A percentile compares a stretch with the other conserved stretches of the same genome.
These are phyloP conservation scores for Starmerella potacharoeniae DNA, from an alignment of 805 yeast genomes.

Conservation along the genomic window DNA sequence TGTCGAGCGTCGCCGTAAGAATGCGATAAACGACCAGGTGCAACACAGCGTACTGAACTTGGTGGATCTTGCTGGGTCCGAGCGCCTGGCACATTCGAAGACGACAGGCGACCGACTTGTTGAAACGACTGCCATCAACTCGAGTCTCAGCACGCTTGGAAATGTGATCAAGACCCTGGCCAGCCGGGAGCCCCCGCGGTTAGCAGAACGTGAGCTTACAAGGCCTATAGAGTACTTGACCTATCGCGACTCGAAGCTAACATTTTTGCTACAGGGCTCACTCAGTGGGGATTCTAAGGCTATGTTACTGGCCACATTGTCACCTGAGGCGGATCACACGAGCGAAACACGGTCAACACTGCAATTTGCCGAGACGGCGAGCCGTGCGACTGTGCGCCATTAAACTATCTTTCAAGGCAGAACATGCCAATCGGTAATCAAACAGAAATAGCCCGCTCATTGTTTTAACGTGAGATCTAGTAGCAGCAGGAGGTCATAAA, in stretches of 20 bases:
- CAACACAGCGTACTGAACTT: slow-evolving; percentile 58
- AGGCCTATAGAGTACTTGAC: slow-evolving; percentile 42
- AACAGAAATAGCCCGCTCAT: no score
- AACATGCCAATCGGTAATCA: no score
- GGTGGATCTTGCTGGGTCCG: slow-evolving; percentile 92
- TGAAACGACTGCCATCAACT: slow-evolving; percentile 84
- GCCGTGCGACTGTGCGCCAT: slow-evolving; percentile 9
- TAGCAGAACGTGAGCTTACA: slow-evolving; percentile 6
- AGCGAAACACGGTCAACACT: slow-evolving; percentile 75
- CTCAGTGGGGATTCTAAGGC: slow-evolving; percentile 80
- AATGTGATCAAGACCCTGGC: slow-evolving; percentile 74
- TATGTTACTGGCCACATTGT: slow-evolving; percentile 81
- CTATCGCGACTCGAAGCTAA: slow-evolving; percentile 59
- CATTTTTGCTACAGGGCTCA: slow-evolving; percentile 74
- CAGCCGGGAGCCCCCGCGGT: slow-evolving; percentile 16
- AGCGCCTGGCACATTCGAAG: slow-evolving; percentile 62
- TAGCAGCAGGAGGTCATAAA: no score
- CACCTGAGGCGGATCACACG: slow-evolving; percentile 51
- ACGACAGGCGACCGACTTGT: slow-evolving; percentile 68
- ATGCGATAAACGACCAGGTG: slow-evolving; percentile 30
- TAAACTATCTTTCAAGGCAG: no score
- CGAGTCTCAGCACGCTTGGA: slow-evolving; percentile 75
- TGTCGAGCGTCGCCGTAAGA: slow-evolving; percentile 33
- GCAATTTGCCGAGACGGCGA: slow-evolving; percentile 64
- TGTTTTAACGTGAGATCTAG: no score